Evolutionary conservation across 2,329 filamentous ascomycete species (phyloP), one percentile per base, ranked within the genome.

Genomic region (Colletotrichum endophyticum): DNA sequence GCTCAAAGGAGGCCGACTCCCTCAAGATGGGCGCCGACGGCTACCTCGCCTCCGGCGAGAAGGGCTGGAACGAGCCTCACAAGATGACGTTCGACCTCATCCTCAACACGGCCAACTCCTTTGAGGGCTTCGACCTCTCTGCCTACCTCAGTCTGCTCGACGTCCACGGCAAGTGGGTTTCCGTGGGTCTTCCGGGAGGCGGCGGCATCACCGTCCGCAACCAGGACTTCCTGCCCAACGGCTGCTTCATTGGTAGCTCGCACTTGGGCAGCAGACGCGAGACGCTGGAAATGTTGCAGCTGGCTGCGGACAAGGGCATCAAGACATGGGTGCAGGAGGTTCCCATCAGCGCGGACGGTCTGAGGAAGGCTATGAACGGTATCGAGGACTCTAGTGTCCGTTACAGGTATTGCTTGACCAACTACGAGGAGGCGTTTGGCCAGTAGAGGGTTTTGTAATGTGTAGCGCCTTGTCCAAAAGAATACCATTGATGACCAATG

Each of bases 91-190:
- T 96, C 80, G 94, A 96, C 86, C 89, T 96, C 80, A 94, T 96
- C 83, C 84, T 96, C 87, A 95, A 94, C 89, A 93, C 92, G 9
- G 93, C 94, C 80, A 94, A 92, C 81, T 92, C 90, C 44, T 93
- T 91, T 68, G 91, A 92, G 68, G 89, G 88, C 64, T 95, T 95
- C 85, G 91, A 95, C 82, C 87, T 95, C 36, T 85, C 86, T 69
- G 90, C 93, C 78, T 98, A 97, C 87, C 91, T 98, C 81, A 91
- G 91, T 77, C 91, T 96, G 81, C 90, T 98, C 83, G 95, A 96
- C 85, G 93, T 96, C 73, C 94, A 96, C 86, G 95, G 94, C 75
- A 91, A 90, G 82, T 97, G 94, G 92, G 91, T 96, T 84, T 94
- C 91, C 81, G 94, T 96, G 70, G 95, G 95, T 57, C 89, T 97